These are phyloP conservation scores for Solanum medicagineum DNA, from an alignment of 257 asterid species.

Conservation along the genomic window DNA sequence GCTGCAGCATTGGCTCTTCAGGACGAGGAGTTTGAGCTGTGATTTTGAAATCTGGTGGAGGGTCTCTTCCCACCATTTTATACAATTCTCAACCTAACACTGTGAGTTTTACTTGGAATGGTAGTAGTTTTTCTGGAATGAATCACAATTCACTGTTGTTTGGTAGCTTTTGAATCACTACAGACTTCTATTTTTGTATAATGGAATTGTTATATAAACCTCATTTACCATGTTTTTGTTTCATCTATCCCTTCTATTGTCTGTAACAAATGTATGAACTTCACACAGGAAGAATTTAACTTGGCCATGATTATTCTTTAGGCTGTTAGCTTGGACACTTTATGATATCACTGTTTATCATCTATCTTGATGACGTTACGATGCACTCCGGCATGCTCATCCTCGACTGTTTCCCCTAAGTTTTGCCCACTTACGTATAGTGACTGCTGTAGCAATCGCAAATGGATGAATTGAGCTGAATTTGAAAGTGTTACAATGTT, in stretches of 20 bases:
- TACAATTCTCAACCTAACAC: constrained; percentile 14
- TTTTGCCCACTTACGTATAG: neutral
- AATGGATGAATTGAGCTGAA: neutral
- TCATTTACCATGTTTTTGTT: neutral
- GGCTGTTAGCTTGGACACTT: neutral
- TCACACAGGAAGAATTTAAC: neutral
- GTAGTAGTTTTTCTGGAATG: neutral
- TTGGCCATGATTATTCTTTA: neutral
- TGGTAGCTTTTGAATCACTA: neutral
- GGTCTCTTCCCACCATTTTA: constrained; percentile 10
- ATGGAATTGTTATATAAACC: neutral
- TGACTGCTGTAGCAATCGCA: neutral
- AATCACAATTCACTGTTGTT: neutral
- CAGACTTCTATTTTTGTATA: neutral
- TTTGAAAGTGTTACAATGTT: neutral
- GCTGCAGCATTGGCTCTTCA: constrained; percentile 86
- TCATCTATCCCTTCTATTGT: neutral
- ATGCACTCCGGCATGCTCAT: neutral
- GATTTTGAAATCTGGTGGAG: constrained; percentile 21
- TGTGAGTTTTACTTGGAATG: constrained; percentile 15
- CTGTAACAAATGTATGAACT: neutral
- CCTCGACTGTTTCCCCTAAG: neutral
- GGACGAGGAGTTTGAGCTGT: constrained; percentile 89
- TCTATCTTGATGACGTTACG: too few species aligned
- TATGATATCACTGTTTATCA: neutral